Conservation (phyloP, 2,329 filamentous ascomycete genomes). For the Clonostachys rhizophaga region DNA sequence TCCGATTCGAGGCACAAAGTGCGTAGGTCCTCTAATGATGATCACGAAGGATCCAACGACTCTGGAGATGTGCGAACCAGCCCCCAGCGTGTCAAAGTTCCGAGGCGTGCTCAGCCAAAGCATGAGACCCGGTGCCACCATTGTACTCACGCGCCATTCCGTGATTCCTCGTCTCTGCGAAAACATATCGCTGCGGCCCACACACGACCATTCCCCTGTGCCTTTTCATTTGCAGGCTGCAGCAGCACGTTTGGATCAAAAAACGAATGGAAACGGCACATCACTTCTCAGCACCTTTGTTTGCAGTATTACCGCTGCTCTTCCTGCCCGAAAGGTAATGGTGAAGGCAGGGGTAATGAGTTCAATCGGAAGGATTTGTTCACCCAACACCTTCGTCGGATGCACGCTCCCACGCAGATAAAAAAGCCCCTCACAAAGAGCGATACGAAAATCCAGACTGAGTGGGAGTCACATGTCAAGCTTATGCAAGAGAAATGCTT, state of each 20-base stretch:
- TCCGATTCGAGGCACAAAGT: constrained; percentile 20
- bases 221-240: constrained; percentile 82
- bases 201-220: constrained; percentile 75
- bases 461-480: constrained; percentile 63
- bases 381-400: constrained; percentile 87
- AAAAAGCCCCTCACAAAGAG: constrained; percentile 52
- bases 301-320: constrained; percentile 62
- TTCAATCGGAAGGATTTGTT: constrained; percentile 97
- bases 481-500: constrained; percentile 73
- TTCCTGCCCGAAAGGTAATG: constrained; percentile 47
- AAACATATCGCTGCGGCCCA: constrained; percentile 67
- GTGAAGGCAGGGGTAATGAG: constrained; percentile 57
- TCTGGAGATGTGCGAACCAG: too few relatives aligned
- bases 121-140: constrained; percentile 57
- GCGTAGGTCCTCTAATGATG: constrained; percentile 25
- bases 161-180: constrained; percentile 60
- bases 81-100: constrained; percentile 27
- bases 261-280: constrained; percentile 97
- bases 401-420: constrained; percentile 75
- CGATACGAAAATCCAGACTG: constrained; percentile 52
- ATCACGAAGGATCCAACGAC: constrained; percentile 16
- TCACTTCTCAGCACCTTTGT: constrained; percentile 82
- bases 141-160: constrained; percentile 62
- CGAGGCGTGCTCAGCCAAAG: constrained; percentile 45
- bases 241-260: constrained; percentile 82